Evolutionary conservation across 1,284 basidiomycete genomes (phyloP).

Genomic region (Earliella scabrosa): DNA sequence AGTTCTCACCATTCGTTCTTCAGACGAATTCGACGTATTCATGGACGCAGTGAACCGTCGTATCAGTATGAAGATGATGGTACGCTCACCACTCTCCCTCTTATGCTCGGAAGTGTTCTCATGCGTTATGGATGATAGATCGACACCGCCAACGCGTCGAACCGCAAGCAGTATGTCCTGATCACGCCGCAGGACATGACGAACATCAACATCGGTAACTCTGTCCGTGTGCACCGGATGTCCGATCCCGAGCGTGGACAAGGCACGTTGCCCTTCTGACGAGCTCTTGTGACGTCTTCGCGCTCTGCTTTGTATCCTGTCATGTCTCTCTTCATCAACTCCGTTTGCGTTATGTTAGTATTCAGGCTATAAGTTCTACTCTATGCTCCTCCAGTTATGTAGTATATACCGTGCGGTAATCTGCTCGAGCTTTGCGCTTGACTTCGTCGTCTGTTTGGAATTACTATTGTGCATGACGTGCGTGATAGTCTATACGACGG

Average conservation of each 20-base stretch:
- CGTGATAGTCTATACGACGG: too few relatives aligned
- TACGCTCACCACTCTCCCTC: constrained; percentile 47
- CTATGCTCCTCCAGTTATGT: not conserved
- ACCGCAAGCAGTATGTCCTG: constrained; percentile 89
- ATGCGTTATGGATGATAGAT: constrained; percentile 50
- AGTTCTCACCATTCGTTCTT: not conserved
- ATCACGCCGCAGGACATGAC: constrained; percentile 91
- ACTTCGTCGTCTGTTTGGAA: too few relatives aligned
- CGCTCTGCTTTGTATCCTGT: not conserved
- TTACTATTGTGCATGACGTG: too few relatives aligned
- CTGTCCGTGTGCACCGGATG: constrained; percentile 79
- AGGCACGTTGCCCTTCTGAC: constrained; percentile 50
- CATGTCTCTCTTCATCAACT: too few relatives aligned
- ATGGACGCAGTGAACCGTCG: constrained; percentile 94
- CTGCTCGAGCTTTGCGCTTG: too few relatives aligned
- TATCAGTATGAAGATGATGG: constrained; percentile 93
- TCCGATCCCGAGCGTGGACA: constrained; percentile 77
- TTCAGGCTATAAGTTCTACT: not conserved
- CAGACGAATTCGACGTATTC: constrained; percentile 93
- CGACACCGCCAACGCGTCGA: constrained; percentile 82
- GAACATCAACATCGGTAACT: constrained; percentile 61
- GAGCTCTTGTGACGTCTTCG: not conserved
- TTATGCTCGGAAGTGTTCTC: too few relatives aligned
- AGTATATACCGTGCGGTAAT: too few relatives aligned
- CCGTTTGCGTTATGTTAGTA: not conserved